Conservation (phyloP, 1,139 yeast species). For the Candida labiduridarum region DNA sequence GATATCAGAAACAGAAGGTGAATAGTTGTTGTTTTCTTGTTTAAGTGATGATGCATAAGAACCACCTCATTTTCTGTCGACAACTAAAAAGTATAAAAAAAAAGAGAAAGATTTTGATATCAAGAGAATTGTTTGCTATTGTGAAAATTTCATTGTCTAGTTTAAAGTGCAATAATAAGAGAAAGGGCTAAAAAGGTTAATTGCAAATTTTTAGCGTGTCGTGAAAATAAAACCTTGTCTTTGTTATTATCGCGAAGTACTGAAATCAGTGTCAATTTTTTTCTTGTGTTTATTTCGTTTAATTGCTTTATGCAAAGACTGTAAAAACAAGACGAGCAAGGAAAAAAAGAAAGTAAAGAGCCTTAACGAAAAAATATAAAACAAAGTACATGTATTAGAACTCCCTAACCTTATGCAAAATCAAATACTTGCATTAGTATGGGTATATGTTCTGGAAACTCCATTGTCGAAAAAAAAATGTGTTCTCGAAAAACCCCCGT, state of each 20-base stretch:
- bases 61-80: neutral
- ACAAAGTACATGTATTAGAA: neutral
- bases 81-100: neutral
- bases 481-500: neutral
- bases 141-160: neutral
- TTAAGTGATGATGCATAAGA: neutral
- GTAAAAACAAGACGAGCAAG: neutral
- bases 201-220: too few relatives aligned
- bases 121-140: neutral
- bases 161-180: neutral
- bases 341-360: neutral
- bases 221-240: too few relatives aligned
- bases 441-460: neutral
- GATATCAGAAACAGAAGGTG: neutral
- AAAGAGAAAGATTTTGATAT: neutral
- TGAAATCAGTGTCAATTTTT: too few relatives aligned
- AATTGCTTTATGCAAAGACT: neutral
- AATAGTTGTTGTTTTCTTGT: neutral
- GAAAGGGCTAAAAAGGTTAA: too few relatives aligned
- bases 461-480: neutral
- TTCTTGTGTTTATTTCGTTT: neutral
- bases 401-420: constrained; percentile 1
- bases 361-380: neutral
- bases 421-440: neutral
- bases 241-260: too few relatives aligned